Conservation (phyloP, 1,284 basidiomycete genomes). For the Irpex sp. region DNA sequence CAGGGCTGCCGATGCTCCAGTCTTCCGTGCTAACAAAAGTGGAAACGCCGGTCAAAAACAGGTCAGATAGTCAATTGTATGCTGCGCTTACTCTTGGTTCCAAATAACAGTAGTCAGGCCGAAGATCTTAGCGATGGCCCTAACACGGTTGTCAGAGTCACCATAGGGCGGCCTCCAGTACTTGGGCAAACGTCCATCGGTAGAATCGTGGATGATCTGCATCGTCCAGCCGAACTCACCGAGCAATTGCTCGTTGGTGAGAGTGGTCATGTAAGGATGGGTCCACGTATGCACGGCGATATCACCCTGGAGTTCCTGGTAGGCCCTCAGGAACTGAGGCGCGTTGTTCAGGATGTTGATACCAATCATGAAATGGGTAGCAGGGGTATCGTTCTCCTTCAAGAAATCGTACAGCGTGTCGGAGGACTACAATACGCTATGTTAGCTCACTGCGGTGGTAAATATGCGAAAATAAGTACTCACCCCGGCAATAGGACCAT, state of each 20-base stretch:
- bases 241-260: conserved; percentile 65
- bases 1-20: conserved; percentile 50
- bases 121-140: conserved; percentile 72
- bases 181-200: conserved; percentile 66
- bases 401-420: conserved; percentile 54
- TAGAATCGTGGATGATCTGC: conserved; percentile 78
- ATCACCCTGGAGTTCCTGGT: conserved; percentile 50
- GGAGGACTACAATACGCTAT: conserved; percentile 26
- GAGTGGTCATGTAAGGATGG: conserved; percentile 79
- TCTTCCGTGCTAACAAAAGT: conserved; percentile 51
- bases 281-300: conserved; percentile 81
- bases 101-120: conserved; percentile 71
- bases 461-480: neutral
- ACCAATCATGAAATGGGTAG: conserved; percentile 86
- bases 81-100: conserved; percentile 73
- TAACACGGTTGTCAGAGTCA: conserved; percentile 71
- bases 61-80: conserved; percentile 16
- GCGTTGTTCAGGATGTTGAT: conserved; percentile 60
- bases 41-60: neutral
- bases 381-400: conserved; percentile 49
- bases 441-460: neutral
- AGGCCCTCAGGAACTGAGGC: conserved; percentile 49
- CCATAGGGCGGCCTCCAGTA: conserved; percentile 82
- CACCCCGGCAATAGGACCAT: conserved; percentile 67
- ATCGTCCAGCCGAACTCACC: conserved; percentile 84